Conservation (phyloP, 257 asterid genomes). For the Gynochthodes officinalis region DNA sequence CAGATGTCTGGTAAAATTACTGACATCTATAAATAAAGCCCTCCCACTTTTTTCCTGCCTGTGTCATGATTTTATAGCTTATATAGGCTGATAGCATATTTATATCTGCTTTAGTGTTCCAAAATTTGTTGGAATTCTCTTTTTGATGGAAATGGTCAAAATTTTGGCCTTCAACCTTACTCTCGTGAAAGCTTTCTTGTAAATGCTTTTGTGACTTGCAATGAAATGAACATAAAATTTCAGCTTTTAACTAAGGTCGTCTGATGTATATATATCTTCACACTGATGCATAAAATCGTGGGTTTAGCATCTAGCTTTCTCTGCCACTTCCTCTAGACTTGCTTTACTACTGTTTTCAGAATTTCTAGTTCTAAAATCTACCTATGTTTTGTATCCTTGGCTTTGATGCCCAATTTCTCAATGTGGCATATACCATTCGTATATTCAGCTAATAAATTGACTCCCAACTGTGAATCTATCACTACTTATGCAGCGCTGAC, state of each 20-base stretch:
- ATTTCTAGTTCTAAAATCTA: background rate
- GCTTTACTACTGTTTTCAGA: background rate
- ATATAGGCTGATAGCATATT: background rate
- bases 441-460: background rate
- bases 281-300: background rate
- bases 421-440: background rate
- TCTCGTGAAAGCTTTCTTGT: no score
- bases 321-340: background rate
- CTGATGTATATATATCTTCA: background rate
- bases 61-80: background rate
- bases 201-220: no score
- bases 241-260: background rate
- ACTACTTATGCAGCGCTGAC: background rate
- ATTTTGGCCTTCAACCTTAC: background rate
- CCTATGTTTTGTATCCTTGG: background rate
- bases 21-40: no score
- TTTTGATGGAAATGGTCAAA: background rate
- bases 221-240: no score
- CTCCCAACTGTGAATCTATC: background rate
- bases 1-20: no score
- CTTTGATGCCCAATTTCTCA: background rate
- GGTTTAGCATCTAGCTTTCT: background rate
- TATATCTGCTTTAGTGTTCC: background rate
- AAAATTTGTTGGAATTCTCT: background rate
- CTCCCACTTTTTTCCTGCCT: background rate